phyloP scores from a whole-genome alignment of 2,329 filamentous ascomycete genomes.

The Rhexocercosporidium sp. region DNA sequence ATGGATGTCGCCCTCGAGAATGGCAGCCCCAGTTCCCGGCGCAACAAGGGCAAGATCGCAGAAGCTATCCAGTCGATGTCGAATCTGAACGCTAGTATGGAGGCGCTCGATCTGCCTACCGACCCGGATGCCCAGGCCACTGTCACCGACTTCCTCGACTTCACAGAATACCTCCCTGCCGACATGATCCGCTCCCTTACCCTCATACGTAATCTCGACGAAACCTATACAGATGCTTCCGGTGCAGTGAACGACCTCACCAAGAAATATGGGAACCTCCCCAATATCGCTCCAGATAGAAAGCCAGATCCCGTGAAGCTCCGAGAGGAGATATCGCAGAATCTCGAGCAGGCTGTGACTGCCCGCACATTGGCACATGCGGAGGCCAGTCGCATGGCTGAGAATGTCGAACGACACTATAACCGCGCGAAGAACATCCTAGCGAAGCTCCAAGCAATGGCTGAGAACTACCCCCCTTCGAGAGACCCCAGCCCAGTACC shows the following conservation, averaged over 20 bases:
- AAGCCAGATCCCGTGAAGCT: conserved; percentile 56
- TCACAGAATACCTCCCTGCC: conserved; percentile 67
- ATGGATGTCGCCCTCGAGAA: conserved; percentile 36
- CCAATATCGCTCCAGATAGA: conserved; percentile 52
- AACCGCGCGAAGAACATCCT: conserved; percentile 63
- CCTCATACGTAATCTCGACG: conserved; percentile 68
- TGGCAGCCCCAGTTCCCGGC: conserved; percentile 37
- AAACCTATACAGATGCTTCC: conserved; percentile 61
- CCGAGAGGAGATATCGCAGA: conserved; percentile 64
- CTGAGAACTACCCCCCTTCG: conserved; percentile 61
- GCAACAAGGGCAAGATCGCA: conserved; percentile 40
- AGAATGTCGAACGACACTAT: conserved; percentile 67
- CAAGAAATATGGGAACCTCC: conserved; percentile 60
- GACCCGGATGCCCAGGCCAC: conserved; percentile 72
- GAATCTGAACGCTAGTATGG: conserved; percentile 39
- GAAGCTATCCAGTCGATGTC: conserved; percentile 41
- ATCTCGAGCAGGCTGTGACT: conserved; percentile 58
- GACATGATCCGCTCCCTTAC: conserved; percentile 70
- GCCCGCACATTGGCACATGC: conserved; percentile 64
- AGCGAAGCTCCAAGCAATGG: conserved; percentile 63
- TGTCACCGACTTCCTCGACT: conserved; percentile 71
- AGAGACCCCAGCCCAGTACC: conserved; percentile 54
- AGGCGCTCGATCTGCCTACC: conserved; percentile 44
- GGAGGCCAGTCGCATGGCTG: conserved; percentile 66
- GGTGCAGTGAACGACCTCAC: conserved; percentile 60